A percentile compares a stretch with the other conserved stretches of the same genome.
phyloP scores from a whole-genome alignment of 345 rosid species.

The Rhizophora mangle region DNA sequence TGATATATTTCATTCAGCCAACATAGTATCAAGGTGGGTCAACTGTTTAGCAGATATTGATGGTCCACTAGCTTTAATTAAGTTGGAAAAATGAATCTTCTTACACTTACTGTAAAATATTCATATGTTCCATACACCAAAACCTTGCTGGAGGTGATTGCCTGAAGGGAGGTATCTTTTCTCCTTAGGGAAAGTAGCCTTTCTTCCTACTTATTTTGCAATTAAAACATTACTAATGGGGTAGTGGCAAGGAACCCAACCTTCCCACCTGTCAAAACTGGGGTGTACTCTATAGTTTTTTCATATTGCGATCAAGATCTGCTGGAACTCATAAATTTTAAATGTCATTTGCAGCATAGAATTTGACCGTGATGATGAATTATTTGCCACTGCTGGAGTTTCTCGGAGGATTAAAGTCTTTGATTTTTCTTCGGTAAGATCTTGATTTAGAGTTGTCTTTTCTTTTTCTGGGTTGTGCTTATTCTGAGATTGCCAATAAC shows the following conservation, averaged over 20 bases:
- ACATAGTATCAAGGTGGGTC: constrained; percentile 84
- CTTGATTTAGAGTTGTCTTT: constrained; percentile 4
- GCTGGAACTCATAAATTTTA: constrained; percentile 17
- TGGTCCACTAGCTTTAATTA: not conserved
- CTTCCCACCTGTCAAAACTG: not conserved
- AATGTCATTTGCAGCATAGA: constrained; percentile 68
- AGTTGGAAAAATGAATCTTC: not conserved
- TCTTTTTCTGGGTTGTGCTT: not conserved
- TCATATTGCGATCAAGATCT: not conserved
- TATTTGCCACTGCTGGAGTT: constrained; percentile 98
- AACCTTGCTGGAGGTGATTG: not conserved
- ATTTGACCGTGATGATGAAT: constrained; percentile 95
- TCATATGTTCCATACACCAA: not conserved
- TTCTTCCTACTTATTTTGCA: no score
- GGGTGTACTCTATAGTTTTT: not conserved
- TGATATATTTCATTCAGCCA: constrained; percentile 95
- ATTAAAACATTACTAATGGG: no score
- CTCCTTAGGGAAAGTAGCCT: not conserved
- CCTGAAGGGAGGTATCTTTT: not conserved
- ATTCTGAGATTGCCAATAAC: not conserved
- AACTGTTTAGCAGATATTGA: constrained; percentile 19
- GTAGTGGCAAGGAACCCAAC: no score
- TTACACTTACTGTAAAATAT: not conserved
- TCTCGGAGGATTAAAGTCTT: constrained; percentile 92
- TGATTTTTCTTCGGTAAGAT: constrained; percentile 81